Evolutionary conservation across 2,329 filamentous ascomycete genomes (phyloP), one percentile per base, ranked within the genome.

Genomic region (Ceratocystis alfenasii): DNA sequence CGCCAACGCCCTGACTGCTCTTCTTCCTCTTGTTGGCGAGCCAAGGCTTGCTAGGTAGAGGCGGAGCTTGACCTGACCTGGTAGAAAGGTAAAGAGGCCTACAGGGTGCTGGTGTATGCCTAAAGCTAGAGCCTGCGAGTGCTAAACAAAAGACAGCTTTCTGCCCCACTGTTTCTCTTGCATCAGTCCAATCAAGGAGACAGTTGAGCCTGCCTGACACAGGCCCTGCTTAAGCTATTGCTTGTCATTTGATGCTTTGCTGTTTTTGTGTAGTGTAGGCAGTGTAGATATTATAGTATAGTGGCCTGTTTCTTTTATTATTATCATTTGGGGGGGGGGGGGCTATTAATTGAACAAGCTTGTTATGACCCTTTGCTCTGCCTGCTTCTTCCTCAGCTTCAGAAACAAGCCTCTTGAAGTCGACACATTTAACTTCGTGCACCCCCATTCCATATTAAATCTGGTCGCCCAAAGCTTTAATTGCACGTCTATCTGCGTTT

Each of bases 241-340:
- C 50, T 55, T 20, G 22, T 25, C 22, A 25, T 30, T 55, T 55
- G 50, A 17, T 25, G n/a, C 50, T 55, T 6, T 36, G 55, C 55
- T 59, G 55, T 33, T 33, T 57, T 36, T 30, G 6, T 59, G n/a
- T 12, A 50, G 22, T 50, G 48, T 1, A 8, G 28, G 15, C 30
- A 36, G 48, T 59, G 48, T 50, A 50, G n/a, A n/a, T 3, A 10
- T 2, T 50, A 6, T 4, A 8, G 36, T 59, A 22, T 30, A 59
- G 55, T 59, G 55, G 55, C 55, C 55, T 59, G 55, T 30, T 59
- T 30, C 17, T 53, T 53, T 53, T 48, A 17, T 48, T 48, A n/a
- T 48, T 48, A 17, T 48, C 3, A 6, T 48, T 53, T 5, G 48
- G 48, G 8, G 48, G 7, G 20, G 48, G 48, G 48, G 3, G 48